phyloP scores from a whole-genome alignment of 164 flowering plant genomes.

The Vitis amurensis region DNA sequence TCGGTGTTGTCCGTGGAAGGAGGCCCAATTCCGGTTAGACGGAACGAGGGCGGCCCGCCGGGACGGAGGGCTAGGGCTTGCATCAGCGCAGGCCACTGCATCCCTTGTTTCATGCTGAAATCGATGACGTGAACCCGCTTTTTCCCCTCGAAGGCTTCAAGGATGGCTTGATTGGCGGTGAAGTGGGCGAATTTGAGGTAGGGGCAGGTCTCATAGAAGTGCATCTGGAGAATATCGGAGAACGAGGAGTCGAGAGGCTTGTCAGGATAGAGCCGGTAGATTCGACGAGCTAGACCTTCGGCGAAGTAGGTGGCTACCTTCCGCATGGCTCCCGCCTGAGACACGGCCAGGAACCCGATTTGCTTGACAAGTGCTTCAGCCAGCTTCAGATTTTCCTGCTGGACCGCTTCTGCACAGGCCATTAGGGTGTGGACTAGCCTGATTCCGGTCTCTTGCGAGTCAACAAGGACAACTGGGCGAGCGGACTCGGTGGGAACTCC shows the following conservation, averaged over 20 bases:
- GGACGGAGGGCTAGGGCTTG: slow-evolving; percentile 43
- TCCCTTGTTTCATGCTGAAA: slow-evolving; percentile 45
- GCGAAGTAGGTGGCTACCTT: slow-evolving; percentile 72
- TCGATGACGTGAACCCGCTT: slow-evolving; percentile 43
- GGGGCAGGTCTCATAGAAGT: slow-evolving; percentile 48
- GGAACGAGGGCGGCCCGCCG: slow-evolving; percentile 44
- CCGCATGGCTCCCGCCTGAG: slow-evolving; percentile 66
- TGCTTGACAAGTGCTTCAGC: slow-evolving; percentile 57
- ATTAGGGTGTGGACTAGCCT: slow-evolving; percentile 55
- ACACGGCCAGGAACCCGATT: slow-evolving; percentile 38
- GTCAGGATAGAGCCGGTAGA: slow-evolving; percentile 42
- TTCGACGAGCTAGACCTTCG: slow-evolving; percentile 51
- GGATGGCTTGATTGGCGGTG: slow-evolving; percentile 50
- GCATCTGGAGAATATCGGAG: slow-evolving; percentile 35
- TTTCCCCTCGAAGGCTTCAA: slow-evolving; percentile 38
- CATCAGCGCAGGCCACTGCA: slow-evolving; percentile 57
- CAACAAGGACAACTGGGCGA: slow-evolving; percentile 46
- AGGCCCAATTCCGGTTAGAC: slow-evolving; percentile 60
- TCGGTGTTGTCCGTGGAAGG: slow-evolving; percentile 48
- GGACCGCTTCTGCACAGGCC: slow-evolving; percentile 70
- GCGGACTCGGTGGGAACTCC: slow-evolving; percentile 13
- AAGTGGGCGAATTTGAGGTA: slow-evolving; percentile 53
- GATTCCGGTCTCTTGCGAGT: slow-evolving; percentile 60
- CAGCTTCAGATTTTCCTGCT: slow-evolving; percentile 31
- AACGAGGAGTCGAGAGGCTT: slow-evolving; percentile 27